Evolutionary conservation across 2,329 filamentous ascomycete genomes (phyloP), one percentile per base, ranked within the genome.

Genomic region (Didymellaceae sp.): DNA sequence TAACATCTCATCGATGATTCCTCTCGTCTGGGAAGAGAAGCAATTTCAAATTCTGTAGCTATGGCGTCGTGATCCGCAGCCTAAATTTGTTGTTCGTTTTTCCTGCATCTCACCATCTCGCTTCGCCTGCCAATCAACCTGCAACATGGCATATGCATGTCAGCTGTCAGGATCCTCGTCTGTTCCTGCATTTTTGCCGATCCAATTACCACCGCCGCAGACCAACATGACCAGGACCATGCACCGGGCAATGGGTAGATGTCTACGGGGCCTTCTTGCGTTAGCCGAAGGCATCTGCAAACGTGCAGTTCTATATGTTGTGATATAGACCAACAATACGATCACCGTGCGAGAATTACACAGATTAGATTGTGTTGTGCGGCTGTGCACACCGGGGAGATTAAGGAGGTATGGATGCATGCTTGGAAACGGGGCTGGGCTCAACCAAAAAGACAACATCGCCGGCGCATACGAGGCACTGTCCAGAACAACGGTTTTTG

Each of bases 91-190:
- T 40, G 44, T 45, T 53, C 34, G 38, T 39, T 47, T 31, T 53
- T 30, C 22, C 43, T 53, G 44, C 50, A 53, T 6, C n/a, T 53
- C 44, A 45, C 50, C 9, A 53, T 53, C 14, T 53, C 50, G 50
- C 50, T 53, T 53, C 39, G 18, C 22, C 9, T 13, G 18, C 50
- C 50, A 53, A 48, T 48, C 39, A 35, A 31, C 6, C 17, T 5
- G 2, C 8, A 8, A 5, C 5, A 13, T 20, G 42, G 32, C 17
- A 34, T 30, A 33, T 45, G 50, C 50, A 48, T 20, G 40, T 48
- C 40, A 45, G 16, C 11, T 40, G 13, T 24, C 22, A 30, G 16
- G 20, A 43, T 35, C 37, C 21, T 38, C 25, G 11, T 32, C 25
- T 30, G 35, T 43, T 48, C 40, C 44, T 53, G 44, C 44, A n/a